Evolutionary conservation across 1,284 basidiomycete species (phyloP).

Genomic region (Erythrobasidium hasegawianum): DNA sequence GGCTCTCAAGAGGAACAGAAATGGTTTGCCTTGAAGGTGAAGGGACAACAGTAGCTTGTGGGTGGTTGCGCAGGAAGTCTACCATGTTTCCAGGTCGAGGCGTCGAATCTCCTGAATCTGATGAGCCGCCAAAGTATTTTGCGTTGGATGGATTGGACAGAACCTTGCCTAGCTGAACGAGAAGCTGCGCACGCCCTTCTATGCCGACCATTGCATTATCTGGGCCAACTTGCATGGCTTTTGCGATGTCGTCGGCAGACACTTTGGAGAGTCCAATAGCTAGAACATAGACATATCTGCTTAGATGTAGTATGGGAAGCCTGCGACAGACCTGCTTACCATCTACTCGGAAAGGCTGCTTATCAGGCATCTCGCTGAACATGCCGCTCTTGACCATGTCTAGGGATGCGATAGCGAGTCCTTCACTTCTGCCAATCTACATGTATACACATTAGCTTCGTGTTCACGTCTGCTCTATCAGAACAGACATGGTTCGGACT

Average conservation of each 20-base stretch:
- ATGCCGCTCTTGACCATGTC: constrained; percentile 82
- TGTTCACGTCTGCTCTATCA: no score
- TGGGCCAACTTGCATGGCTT: constrained; percentile 72
- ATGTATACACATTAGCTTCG: constrained; percentile 38
- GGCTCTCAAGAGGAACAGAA: constrained; percentile 50
- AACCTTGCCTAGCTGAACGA: constrained; percentile 67
- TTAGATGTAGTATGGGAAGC: background rate
- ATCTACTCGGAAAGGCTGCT: constrained; percentile 68
- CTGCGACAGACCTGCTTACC: no score
- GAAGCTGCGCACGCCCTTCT: constrained; percentile 74
- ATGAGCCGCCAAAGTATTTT: constrained; percentile 62
- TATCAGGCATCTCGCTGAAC: constrained; percentile 65
- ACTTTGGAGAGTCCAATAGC: constrained; percentile 68
- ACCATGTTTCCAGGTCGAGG: constrained; percentile 65
- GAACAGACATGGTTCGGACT: background rate
- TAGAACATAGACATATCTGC: constrained; percentile 45
- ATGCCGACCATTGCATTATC: constrained; percentile 85
- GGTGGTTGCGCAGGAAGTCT: constrained; percentile 60
- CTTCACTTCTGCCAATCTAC: constrained; percentile 74
- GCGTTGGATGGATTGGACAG: constrained; percentile 57
- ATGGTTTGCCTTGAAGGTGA: constrained; percentile 57
- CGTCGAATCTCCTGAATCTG: constrained; percentile 12
- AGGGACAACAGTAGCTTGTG: constrained; percentile 48
- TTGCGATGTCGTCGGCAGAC: constrained; percentile 60
- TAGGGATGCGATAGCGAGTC: constrained; percentile 83